Evolutionary conservation across 495 filamentous ascomycete species (phyloP).

Genomic region (Chaetomium tenue): DNA sequence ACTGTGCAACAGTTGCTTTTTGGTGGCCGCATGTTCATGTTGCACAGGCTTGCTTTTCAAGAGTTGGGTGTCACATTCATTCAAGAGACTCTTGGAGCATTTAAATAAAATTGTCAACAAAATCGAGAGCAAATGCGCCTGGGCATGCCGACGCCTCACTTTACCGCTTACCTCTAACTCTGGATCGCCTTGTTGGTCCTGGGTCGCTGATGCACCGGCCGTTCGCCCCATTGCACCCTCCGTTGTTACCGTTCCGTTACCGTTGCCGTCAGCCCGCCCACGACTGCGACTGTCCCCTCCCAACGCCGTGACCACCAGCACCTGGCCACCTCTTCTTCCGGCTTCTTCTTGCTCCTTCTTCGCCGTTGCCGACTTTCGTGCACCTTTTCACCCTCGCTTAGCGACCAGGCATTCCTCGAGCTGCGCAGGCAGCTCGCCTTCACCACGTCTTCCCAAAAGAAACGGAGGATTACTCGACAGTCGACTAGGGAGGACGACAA

Average conservation of each 20-base stretch:
- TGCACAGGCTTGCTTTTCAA: constrained; percentile 8
- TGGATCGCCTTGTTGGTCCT: constrained; percentile 10
- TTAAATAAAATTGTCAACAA: not conserved
- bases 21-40: constrained; percentile 3
- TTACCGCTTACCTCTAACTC: constrained; percentile 16
- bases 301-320: not conserved
- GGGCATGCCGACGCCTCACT: constrained; percentile 13
- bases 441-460: constrained; percentile 90
- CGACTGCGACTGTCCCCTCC: not conserved
- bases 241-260: constrained; percentile 11
- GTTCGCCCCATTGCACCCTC: constrained; percentile 9
- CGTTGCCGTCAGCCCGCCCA: not conserved
- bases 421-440: constrained; percentile 68
- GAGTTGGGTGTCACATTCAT: constrained; percentile 15
- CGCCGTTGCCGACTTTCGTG: not conserved
- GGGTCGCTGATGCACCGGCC: constrained; percentile 16
- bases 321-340: not conserved
- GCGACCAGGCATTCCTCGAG: constrained; percentile 37
- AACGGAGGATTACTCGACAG: constrained; percentile 74
- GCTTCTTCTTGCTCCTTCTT: not conserved
- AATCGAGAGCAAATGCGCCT: constrained; percentile 4
- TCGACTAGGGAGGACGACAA: constrained; percentile 37
- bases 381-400: constrained; percentile 14
- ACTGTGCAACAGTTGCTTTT: constrained; percentile 8
- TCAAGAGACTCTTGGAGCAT: constrained; percentile 6